Percentiles rank a stretch among this genome's conserved stretches.
phyloP scores from a whole-genome alignment of 192 early-diverging fungal genomes.

The Linderina pennispora region DNA sequence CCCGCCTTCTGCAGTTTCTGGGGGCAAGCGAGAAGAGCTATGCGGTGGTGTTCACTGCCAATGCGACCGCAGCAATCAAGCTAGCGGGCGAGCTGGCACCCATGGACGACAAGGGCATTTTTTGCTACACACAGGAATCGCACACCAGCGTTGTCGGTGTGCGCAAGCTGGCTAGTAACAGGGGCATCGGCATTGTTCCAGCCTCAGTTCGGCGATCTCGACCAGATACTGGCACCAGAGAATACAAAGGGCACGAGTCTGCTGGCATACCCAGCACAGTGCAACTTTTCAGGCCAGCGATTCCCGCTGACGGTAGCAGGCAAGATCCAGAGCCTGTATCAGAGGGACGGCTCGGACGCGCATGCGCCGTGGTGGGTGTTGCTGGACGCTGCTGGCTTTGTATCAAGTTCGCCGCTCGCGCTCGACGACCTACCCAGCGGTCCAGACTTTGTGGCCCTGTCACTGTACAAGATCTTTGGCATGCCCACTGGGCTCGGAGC shows the following conservation, averaged over 20 bases:
- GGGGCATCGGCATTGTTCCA: constrained; percentile 13
- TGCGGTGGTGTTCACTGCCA: constrained; percentile 69
- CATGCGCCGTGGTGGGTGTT: constrained; percentile 52
- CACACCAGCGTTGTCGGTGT: constrained; percentile 78
- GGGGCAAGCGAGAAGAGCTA: constrained; percentile 54
- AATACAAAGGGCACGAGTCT: constrained; percentile 35
- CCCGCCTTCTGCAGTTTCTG: constrained; percentile 52
- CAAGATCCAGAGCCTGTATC: constrained; percentile 33
- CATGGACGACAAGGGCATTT: constrained; percentile 38
- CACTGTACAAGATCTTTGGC: constrained; percentile 89
- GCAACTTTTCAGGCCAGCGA: constrained; percentile 72
- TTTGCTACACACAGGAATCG: constrained; percentile 57
- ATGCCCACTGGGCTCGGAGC: constrained; percentile 79
- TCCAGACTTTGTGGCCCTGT: constrained; percentile 66
- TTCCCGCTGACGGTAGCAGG: constrained; percentile 59
- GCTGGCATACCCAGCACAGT: constrained; percentile 78
- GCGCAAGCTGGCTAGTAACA: constrained; percentile 47
- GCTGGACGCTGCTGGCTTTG: constrained; percentile 70
- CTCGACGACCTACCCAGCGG: constrained; percentile 42
- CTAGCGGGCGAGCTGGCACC: constrained; percentile 68
- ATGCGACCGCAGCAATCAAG: constrained; percentile 71
- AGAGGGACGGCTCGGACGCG: background rate
- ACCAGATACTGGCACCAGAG: constrained; percentile 7
- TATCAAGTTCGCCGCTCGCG: constrained; percentile 55
- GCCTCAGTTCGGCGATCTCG: constrained; percentile 22